These are phyloP conservation scores for Monilinia vaccinii-corymbosi DNA, from an alignment of 2,329 filamentous ascomycete species.

Conservation along the genomic window DNA sequence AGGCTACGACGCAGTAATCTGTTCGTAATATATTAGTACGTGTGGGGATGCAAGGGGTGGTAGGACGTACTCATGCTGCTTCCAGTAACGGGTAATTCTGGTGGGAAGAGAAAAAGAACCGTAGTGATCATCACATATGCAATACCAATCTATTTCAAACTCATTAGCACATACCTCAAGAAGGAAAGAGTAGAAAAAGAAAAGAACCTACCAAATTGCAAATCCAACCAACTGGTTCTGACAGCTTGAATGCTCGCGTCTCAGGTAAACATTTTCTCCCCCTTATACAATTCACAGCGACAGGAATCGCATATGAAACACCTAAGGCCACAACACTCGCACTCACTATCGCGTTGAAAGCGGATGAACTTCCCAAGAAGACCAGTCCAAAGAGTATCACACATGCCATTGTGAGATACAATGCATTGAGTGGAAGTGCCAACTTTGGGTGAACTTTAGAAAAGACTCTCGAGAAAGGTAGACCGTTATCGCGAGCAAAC, in stretches of 20 bases:
- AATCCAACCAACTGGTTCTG: constrained; percentile 46
- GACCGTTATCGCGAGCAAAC: constrained; percentile 56
- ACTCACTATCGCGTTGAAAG: constrained; percentile 63
- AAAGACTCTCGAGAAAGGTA: constrained; percentile 52
- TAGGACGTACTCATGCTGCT: constrained; percentile 47
- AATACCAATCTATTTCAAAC: constrained; percentile 35
- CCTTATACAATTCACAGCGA: constrained; percentile 58
- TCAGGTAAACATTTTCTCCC: constrained; percentile 56
- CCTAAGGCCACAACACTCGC: constrained; percentile 64
- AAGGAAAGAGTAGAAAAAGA: neutral
- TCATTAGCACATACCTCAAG: constrained; percentile 8
- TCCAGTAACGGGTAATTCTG: constrained; percentile 45
- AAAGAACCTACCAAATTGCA: constrained; percentile 41
- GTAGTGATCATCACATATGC: constrained; percentile 50
- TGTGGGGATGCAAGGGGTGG: neutral
- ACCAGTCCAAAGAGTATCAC: constrained; percentile 61
- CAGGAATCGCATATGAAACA: constrained; percentile 64
- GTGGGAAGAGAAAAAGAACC: constrained; percentile 55
- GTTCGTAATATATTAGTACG: neutral
- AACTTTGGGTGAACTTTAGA: constrained; percentile 51
- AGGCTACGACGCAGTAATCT: constrained; percentile 29
- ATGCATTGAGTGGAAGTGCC: constrained; percentile 56
- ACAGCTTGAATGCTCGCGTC: constrained; percentile 46
- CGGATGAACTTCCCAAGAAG: constrained; percentile 54
- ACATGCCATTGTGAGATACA: constrained; percentile 49